Evolutionary conservation across 2,329 filamentous ascomycete genomes (phyloP), one percentile per base, ranked within the genome.

Genomic region (Nemania sp.): DNA sequence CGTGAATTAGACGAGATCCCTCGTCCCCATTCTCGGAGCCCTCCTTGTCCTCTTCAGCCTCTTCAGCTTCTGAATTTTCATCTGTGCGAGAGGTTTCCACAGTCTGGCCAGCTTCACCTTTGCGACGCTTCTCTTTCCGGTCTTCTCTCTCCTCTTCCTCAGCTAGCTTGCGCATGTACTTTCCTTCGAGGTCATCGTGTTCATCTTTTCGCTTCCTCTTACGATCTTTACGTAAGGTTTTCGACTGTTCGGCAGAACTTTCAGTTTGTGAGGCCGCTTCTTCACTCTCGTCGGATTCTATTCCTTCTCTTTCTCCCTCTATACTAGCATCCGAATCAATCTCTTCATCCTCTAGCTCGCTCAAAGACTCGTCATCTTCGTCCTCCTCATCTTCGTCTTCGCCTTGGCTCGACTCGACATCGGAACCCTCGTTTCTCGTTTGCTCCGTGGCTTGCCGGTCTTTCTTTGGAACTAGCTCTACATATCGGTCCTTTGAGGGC

Each of bases 171-270:
- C 86, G 82, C 81, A 95, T 82, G 74, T 94, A 94, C 58, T 87
- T 88, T 64, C 85, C 87, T 76, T 94, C 92, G 1, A 94, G 80
- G 64, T 92, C 89, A 26, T 93, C 90, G 66, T 91, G 87, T 11
- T 90, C 87, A 35, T 91, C 86, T 64, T 84, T 89, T 66, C 90
- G 85, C 81, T 92, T 92, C 69, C 90, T 85, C 78, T 92, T 92
- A 32, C 87, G 83, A 10, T 88, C 84, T 60, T 85, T 82, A 63
- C 85, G 83, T 80, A 73, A 82, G 76, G 73, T 80, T 67, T 77
- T 73, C 74, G 79, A 79, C 64, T 80, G 79, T 71, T 82, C 78
- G 41, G 78, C 61, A 56, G 79, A 79, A 63, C 84, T 82, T 24
- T 64, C 67, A 51, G 78, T 77, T 35, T 78, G 70, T 53, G 80